These are phyloP conservation scores for Cryomyces antarcticus DNA, from an alignment of 495 filamentous ascomycete species.

Conservation along the genomic window DNA sequence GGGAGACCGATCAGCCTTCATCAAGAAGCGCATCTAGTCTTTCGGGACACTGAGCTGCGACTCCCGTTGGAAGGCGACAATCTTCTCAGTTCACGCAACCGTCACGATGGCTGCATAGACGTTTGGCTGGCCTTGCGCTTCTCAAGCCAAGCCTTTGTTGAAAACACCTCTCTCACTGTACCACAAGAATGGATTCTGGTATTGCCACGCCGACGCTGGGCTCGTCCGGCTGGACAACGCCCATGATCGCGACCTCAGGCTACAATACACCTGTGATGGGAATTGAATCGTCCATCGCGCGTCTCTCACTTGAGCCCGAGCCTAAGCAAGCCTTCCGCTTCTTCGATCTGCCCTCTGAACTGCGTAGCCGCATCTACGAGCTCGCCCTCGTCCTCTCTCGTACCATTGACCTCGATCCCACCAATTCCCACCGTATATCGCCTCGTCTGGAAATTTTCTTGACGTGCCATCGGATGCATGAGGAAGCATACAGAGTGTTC, in stretches of 20 bases:
- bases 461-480: constrained; percentile 40
- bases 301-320: neutral
- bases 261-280: neutral
- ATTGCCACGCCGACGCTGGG: no score
- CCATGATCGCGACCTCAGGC: neutral
- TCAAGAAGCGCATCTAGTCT: constrained; percentile 41
- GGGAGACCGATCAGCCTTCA: constrained; percentile 40
- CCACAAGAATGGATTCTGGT: no score
- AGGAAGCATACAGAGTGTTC: constrained; percentile 53
- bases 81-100: neutral
- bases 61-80: constrained; percentile 25
- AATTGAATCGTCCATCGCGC: neutral
- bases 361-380: constrained; percentile 51
- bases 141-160: no score
- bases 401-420: constrained; percentile 50
- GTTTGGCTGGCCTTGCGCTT: neutral
- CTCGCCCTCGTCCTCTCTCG: constrained; percentile 32
- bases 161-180: no score
- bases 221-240: neutral
- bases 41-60: constrained; percentile 6
- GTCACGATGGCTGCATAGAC: constrained; percentile 17
- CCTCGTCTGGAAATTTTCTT: constrained; percentile 41
- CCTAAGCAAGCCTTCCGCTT: constrained; percentile 38
- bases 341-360: constrained; percentile 56
- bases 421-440: constrained; percentile 36